Percentiles rank a stretch among this genome's conserved stretches.
phyloP scores from a whole-genome alignment of 352 stramenopile species.

The Peronospora farinosa region DNA sequence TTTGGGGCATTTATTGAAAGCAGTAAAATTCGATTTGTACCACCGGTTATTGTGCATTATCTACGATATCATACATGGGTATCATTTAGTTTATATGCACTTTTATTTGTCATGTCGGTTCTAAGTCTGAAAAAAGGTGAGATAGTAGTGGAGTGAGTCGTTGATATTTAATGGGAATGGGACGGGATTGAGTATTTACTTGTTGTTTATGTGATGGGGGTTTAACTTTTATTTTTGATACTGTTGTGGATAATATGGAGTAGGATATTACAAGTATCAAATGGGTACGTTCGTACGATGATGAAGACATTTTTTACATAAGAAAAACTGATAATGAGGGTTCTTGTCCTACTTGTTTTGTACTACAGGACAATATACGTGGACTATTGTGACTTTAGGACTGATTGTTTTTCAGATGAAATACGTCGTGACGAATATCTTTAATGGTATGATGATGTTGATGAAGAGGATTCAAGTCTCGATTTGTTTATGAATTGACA shows the following conservation, averaged over 20 bases:
- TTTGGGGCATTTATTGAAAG: constrained; percentile 82
- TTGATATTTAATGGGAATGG: no score
- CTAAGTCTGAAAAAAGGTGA: constrained; percentile 88
- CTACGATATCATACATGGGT: constrained; percentile 88
- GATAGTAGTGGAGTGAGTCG: no score
- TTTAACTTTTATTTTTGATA: constrained; percentile 1
- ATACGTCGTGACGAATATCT: constrained; percentile 95
- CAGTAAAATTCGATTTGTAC: constrained; percentile 77
- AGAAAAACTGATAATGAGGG: no score
- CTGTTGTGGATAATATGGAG: constrained; percentile 1
- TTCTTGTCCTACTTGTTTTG: no score
- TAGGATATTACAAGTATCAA: constrained; percentile 93
- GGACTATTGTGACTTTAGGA: constrained; percentile 93
- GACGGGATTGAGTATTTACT: constrained; percentile 3
- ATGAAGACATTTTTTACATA: no score
- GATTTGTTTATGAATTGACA: not conserved
- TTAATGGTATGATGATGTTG: constrained; percentile 59
- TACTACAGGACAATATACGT: constrained; percentile 87
- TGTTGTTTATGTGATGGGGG: not conserved
- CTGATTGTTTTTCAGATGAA: constrained; percentile 96
- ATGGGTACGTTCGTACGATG: constrained; percentile 48
- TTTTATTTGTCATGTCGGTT: constrained; percentile 94
- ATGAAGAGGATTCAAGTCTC: not conserved
- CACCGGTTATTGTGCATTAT: constrained; percentile 77
- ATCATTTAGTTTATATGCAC: constrained; percentile 92